phyloP scores from a whole-genome alignment of 768 basidiomycete species.

The Grammothele lineata region DNA sequence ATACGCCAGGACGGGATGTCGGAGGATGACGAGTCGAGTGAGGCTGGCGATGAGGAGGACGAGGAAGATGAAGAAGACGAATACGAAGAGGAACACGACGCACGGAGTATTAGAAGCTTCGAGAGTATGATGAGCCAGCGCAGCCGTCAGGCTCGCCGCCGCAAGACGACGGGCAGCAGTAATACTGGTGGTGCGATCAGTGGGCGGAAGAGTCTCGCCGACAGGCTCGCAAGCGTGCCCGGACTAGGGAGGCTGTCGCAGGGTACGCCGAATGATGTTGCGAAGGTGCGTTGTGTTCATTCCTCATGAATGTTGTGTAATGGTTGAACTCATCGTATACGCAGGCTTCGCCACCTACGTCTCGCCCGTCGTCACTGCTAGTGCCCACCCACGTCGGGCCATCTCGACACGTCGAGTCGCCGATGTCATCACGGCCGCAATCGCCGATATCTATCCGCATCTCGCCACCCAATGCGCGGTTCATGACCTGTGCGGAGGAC shows the following conservation, averaged over 20 bases:
- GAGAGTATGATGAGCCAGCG: conserved; percentile 75
- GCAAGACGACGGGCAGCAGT: conserved; percentile 11
- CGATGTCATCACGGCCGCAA: conserved; percentile 34
- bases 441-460: conserved; percentile 41
- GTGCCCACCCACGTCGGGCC: conserved; percentile 22
- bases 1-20: conserved; percentile 23
- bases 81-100: conserved; percentile 42
- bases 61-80: conserved; percentile 38
- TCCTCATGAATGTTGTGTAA: background rate
- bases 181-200: conserved; percentile 2
- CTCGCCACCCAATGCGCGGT: conserved; percentile 62
- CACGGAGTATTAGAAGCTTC: conserved; percentile 80
- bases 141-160: conserved; percentile 27
- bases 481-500: conserved; percentile 66
- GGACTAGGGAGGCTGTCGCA: conserved; percentile 43
- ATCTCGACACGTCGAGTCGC: conserved; percentile 34
- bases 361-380: conserved; percentile 39
- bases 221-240: conserved; percentile 78
- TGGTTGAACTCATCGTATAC: background rate
- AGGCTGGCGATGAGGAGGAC: conserved; percentile 35
- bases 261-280: conserved; percentile 11
- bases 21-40: conserved; percentile 38
- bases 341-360: conserved; percentile 34
- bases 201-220: conserved; percentile 70
- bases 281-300: conserved; percentile 14